Evolutionary conservation across 78 protist species (phyloP), one percentile per base, ranked within the genome.

Genomic region (Guillardia theta): DNA sequence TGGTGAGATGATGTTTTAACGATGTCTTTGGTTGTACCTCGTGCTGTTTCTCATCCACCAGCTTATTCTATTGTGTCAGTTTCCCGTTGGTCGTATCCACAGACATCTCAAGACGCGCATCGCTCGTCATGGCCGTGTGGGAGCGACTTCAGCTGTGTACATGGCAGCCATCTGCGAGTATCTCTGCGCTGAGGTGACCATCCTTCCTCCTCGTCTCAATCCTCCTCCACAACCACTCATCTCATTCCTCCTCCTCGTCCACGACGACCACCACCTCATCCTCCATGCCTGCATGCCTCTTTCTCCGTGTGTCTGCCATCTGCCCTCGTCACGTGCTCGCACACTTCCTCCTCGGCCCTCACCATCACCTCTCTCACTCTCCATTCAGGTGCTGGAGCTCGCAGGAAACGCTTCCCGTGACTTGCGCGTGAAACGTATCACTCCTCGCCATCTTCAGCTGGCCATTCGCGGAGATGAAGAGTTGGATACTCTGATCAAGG

Each of bases 381-480:
- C n/a, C n/a, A n/a, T n/a, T 58, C 70, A 58, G 70, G 90, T 78
- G 90, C 98, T 98, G 36, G 99, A 98, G 96, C 96, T 98, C 9
- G 98, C 99, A 1, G 98, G 98, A 0, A 95, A 97, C 90, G 98
- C 98, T 3, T 92, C 98, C 24, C 96, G 97, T 77, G 98, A 97
- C 15, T 95, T 97, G 22, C 95, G 96, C 94, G 97, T 95, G 30
- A 97, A 97, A 97, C 98, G 99, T 41, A 96, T 98, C 92, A 96
- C 98, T 3, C 99, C 99, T 39, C 98, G 99, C 94, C 99, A 98
- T 93, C 36, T 98, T 10, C 98, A 97, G 94, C 97, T 98, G 27
- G 99, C 99, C 95, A 97, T 98, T 88, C 96, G 98, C 47, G 97
- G 97, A 15, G 99, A 98, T 83, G 99, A 98, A 48, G 99, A 98